These are phyloP conservation scores for Cyclotella atomus DNA, from an alignment of 108 stramenopile species.

Conservation along the genomic window DNA sequence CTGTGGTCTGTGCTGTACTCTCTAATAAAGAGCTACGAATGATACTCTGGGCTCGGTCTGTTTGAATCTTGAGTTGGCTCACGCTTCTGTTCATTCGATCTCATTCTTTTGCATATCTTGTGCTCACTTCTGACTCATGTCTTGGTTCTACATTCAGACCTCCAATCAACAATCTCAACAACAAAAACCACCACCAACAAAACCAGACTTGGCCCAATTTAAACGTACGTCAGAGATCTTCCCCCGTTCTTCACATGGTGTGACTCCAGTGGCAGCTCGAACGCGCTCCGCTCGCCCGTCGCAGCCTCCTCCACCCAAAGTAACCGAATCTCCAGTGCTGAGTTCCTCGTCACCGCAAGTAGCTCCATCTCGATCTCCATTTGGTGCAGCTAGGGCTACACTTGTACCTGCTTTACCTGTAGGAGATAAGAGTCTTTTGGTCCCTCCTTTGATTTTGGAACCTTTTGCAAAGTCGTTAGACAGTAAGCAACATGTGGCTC, in stretches of 20 bases:
- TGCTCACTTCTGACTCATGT: neutral
- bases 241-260: neutral
- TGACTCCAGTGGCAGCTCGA: neutral
- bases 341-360: conserved; percentile 1
- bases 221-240: conserved; percentile 20
- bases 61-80: too few species aligned
- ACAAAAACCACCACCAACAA: neutral
- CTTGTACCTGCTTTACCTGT: conserved; percentile 9
- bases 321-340: neutral
- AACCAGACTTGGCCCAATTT: conserved; percentile 1
- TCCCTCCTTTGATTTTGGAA: conserved; percentile 13
- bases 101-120: neutral
- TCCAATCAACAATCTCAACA: neutral
- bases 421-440: neutral
- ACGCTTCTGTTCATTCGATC: neutral
- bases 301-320: neutral
- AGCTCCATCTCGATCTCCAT: conserved; percentile 1
- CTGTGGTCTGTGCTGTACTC: too few species aligned
- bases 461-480: neutral
- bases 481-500: neutral
- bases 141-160: neutral
- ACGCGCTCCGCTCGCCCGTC: neutral
- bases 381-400: conserved; percentile 13
- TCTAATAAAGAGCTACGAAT: too few species aligned
- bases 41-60: too few species aligned